Conservation (phyloP, 257 asterid genomes). For the Przewalskia tangutica region DNA sequence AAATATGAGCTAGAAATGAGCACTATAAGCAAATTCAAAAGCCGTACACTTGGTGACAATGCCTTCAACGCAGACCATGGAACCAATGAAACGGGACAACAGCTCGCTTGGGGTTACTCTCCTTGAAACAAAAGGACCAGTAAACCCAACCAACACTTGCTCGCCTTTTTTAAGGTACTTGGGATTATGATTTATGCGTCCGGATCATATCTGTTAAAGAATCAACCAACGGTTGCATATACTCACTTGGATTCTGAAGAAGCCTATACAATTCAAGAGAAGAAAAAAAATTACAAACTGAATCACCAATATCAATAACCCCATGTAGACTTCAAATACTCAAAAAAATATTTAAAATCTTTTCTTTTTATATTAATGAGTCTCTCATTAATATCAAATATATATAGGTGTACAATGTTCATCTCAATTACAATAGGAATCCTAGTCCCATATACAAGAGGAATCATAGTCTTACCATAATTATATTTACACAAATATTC, state of each 20-base stretch:
- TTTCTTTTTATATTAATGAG: too few relatives aligned
- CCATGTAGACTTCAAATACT: not conserved
- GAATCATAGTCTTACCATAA: too few relatives aligned
- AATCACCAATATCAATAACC: not conserved
- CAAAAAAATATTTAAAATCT: too few relatives aligned
- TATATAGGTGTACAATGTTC: too few relatives aligned
- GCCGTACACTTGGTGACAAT: constrained; percentile 76
- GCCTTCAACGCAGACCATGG: constrained; percentile 92
- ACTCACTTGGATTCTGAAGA: constrained; percentile 84
- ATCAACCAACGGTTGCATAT: constrained; percentile 81
- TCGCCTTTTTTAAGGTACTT: constrained; percentile 93
- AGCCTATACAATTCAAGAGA: constrained; percentile 37
- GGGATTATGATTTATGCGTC: constrained; percentile 42
- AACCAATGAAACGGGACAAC: constrained; percentile 83
- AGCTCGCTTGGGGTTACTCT: constrained; percentile 95
- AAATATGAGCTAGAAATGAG: not conserved
- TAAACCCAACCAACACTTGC: constrained; percentile 80
- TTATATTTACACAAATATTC: too few relatives aligned
- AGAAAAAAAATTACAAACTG: not conserved
- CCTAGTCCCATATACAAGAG: too few relatives aligned
- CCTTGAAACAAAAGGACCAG: constrained; percentile 91
- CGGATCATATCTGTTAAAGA: constrained; percentile 68
- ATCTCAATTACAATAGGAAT: too few relatives aligned
- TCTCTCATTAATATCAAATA: too few relatives aligned
- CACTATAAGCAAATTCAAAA: not conserved